Evolutionary conservation across 805 yeast genomes (phyloP).

Genomic region (Schizosaccharomyces cryophilus): DNA sequence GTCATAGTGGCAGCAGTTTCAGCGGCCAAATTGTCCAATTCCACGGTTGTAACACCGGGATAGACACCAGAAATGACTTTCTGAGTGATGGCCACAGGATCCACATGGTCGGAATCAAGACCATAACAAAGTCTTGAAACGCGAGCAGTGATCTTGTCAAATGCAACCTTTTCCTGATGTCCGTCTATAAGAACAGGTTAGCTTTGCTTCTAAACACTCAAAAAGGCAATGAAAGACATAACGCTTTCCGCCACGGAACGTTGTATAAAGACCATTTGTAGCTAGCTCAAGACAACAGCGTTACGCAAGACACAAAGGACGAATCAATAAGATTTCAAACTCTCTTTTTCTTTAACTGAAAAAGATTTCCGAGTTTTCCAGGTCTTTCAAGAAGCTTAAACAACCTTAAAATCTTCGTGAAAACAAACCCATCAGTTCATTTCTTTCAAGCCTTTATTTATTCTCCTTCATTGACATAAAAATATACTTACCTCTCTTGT

Average conservation of each 20-base stretch:
- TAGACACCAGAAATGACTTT: constrained; percentile 88
- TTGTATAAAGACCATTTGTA: not conserved
- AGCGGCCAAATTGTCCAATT: constrained; percentile 50
- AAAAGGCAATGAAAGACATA: not conserved
- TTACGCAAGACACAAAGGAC: no score
- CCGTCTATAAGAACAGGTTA: constrained; percentile 26
- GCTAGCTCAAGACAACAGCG: no score
- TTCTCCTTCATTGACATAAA: not conserved
- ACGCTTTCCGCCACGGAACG: not conserved
- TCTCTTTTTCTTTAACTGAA: no score
- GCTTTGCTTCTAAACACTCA: not conserved
- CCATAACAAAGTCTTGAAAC: constrained; percentile 87
- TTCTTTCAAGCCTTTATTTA: no score
- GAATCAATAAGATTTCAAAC: no score
- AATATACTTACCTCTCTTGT: not conserved
- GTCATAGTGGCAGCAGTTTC: constrained; percentile 97
- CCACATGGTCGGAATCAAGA: constrained; percentile 71
- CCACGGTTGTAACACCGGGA: constrained; percentile 87
- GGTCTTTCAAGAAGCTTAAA: no score
- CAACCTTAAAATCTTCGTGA: no score
- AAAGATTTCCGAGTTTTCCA: no score
- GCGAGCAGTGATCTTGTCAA: constrained; percentile 81
- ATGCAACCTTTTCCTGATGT: constrained; percentile 69
- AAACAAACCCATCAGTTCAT: no score
- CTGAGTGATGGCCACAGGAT: constrained; percentile 88